Base-by-base conservation (phyloP, 2,329 filamentous ascomycete species). In the Ophiostoma novo-ulmi region DNA sequence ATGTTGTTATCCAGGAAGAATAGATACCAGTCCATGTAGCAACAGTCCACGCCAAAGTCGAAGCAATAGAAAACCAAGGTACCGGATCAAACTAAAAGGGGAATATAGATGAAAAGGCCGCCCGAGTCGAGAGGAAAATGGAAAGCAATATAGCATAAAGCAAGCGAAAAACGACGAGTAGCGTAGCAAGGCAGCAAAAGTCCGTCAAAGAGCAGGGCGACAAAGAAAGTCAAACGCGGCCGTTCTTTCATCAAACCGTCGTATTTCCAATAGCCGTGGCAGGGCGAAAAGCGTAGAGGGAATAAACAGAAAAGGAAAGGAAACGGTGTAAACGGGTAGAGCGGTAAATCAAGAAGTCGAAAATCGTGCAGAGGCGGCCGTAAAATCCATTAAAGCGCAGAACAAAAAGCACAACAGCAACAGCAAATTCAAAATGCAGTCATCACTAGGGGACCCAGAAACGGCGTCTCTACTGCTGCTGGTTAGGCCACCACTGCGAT, bases 31-130 rank as follows among this genome's bases (percentile, higher is more conserved):
- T 52, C 31, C 36, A 67, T 70, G 65, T 20, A 36, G 26, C 13
- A 44, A 58, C 22, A 11, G 44, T 48, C 52, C 67, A 48, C 69
- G 44, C 68, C 69, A 68, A 41, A 70, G 61, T 68, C 71, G 63
- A 64, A 68, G 70, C 48, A 69, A 71, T 65, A 70, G 41, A 69
- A 69, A 67, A 69, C 69, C 71, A 63, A 72, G 70, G 70, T 26
- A 5, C 26, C 71, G 64, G 63, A 64, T 61, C 71, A 70, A 69
- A 26, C 65, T 65, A 65, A 38, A 41, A 26, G 63, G 63, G 63
- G 58, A 38, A 31, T 44, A 70, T 48, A 44, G 39, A 38, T 41
- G 17, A 70, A 41, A 63, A 63, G n/a, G 36, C 36, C 68, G n/a
- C 35, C 63, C 20, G 39, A 22, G 36, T 31, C 22, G 67, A 61